A percentile compares a stretch with the other conserved stretches of the same genome.
phyloP scores from a whole-genome alignment of 225 moss, liverwort and hornwort genomes.

The Thuidium tamariscinum region DNA sequence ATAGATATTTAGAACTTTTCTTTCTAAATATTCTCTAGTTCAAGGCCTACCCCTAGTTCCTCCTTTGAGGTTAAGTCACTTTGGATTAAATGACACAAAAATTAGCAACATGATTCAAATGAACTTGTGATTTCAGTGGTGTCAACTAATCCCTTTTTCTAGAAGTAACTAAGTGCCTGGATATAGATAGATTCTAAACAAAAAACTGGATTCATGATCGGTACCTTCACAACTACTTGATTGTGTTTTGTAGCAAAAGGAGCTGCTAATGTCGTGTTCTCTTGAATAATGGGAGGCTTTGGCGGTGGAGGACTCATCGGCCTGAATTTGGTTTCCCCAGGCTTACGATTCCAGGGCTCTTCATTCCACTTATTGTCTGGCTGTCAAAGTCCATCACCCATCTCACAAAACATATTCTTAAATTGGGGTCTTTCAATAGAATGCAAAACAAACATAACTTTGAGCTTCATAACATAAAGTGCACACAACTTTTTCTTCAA shows the following conservation, averaged over 20 bases:
- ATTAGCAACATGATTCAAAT: background rate
- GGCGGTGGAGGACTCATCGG: conserved; percentile 14
- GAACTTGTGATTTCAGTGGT: background rate
- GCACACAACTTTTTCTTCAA: too few relatives aligned
- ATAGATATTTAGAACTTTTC: background rate
- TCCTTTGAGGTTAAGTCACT: background rate
- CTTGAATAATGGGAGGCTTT: background rate
- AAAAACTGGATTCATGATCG: too few relatives aligned
- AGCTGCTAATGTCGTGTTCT: background rate
- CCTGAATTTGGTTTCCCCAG: background rate
- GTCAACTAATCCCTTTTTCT: background rate
- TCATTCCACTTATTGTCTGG: conserved; percentile 28
- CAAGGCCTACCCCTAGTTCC: too few relatives aligned
- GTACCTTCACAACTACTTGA: conserved; percentile 24
- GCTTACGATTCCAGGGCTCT: conserved; percentile 15
- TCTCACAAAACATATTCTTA: background rate
- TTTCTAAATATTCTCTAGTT: background rate
- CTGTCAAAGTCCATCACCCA: background rate
- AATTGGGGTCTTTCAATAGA: background rate
- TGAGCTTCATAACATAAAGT: background rate
- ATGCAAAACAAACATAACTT: background rate
- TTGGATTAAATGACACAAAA: background rate
- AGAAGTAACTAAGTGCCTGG: too few relatives aligned
- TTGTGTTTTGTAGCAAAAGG: conserved; percentile 31
- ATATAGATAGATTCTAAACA: too few relatives aligned